A percentile compares a stretch with the other conserved stretches of the same genome.
Evolutionary conservation across 2,329 filamentous ascomycete species (phyloP).

Genomic region (Allantophomopsis cytisporea): DNA sequence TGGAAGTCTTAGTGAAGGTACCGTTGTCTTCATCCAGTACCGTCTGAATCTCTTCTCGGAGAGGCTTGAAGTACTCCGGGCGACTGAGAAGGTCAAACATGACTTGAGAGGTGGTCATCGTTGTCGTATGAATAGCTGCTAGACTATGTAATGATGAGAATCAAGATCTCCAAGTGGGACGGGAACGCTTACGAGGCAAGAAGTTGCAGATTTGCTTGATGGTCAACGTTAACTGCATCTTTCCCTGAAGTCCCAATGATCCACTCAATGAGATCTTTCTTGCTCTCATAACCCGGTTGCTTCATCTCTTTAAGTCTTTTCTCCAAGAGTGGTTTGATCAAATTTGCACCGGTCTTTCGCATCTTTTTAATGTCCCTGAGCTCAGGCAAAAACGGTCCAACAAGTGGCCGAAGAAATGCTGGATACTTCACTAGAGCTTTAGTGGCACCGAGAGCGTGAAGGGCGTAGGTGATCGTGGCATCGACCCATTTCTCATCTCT

Average conservation of each 20-base stretch:
- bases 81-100: slow-evolving; percentile 12
- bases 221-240: too few species aligned
- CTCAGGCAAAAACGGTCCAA: slow-evolving; percentile 1
- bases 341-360: too few species aligned
- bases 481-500: slow-evolving; percentile 9
- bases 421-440: slow-evolving; percentile 7
- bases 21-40: slow-evolving; percentile 4
- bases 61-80: slow-evolving; percentile 2
- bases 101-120: slow-evolving; percentile 10
- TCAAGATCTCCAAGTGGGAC: too few species aligned
- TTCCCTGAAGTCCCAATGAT: too few species aligned
- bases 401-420: slow-evolving; percentile 4
- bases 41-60: slow-evolving; percentile 13
- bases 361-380: background rate
- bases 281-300: too few species aligned
- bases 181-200: too few species aligned
- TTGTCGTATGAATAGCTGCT: slow-evolving; percentile 11
- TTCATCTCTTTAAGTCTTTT: too few species aligned
- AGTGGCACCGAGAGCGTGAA: slow-evolving; percentile 6
- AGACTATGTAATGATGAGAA: background rate
- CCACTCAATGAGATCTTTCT: too few species aligned
- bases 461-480: slow-evolving; percentile 7
- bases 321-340: too few species aligned
- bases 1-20: slow-evolving; percentile 14
- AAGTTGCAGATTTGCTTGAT: too few species aligned